Conservation (phyloP, 2,329 filamentous ascomycete genomes). For the Zopfia rhizophila region DNA sequence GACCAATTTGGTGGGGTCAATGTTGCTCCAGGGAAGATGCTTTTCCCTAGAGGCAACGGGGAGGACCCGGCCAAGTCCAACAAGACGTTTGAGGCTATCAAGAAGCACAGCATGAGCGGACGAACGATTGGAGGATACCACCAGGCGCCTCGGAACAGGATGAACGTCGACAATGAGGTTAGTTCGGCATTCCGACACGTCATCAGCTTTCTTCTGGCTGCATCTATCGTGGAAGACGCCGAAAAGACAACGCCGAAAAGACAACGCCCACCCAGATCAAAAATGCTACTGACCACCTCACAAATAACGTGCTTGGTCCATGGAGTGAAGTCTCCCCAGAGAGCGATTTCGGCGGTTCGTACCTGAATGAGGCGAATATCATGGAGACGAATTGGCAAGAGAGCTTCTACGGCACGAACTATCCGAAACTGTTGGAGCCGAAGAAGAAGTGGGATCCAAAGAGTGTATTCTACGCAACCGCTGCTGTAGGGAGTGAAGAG, state of each 20-base stretch:
- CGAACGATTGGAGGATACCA: not conserved
- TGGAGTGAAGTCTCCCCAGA: not conserved
- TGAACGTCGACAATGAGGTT: not conserved
- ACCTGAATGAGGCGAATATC: constrained; percentile 11
- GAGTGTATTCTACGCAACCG: constrained; percentile 9
- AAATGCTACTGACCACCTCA: not conserved
- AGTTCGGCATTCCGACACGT: not conserved
- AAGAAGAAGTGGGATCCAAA: constrained; percentile 17
- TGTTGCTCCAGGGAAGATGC: not conserved
- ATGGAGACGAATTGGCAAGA: constrained; percentile 14
- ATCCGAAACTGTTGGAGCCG: constrained; percentile 11
- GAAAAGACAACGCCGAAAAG: no score
- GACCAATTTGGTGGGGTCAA: no score
- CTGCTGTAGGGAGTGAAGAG: not conserved
- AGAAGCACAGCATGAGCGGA: not conserved
- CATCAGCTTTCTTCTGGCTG: no score
- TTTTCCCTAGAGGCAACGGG: not conserved
- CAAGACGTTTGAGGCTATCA: not conserved
- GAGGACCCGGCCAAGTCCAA: not conserved
- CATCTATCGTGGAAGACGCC: no score
- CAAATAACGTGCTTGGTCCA: not conserved
- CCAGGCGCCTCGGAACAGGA: not conserved
- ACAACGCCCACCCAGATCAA: not conserved
- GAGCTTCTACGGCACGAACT: constrained; percentile 18
- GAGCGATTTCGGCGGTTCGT: constrained; percentile 5